Evolutionary conservation across 2,329 filamentous ascomycete genomes (phyloP), one percentile per base, ranked within the genome.

Genomic region (Zasmidium angulare): DNA sequence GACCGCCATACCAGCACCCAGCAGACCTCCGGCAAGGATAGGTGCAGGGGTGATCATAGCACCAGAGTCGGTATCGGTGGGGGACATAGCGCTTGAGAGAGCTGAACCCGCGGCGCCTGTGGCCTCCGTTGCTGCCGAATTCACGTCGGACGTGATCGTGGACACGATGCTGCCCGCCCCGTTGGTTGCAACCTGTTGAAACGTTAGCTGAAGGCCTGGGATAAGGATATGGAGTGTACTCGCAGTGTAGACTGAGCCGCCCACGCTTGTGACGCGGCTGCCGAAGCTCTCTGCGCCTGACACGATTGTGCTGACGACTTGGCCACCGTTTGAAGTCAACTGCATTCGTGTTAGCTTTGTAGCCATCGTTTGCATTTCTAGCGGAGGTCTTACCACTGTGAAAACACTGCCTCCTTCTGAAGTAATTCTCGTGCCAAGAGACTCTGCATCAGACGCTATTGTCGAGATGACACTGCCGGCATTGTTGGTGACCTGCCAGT

Each of bases 1-100:
- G 64, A 59, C 69, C 68, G 59, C 72, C 48, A 69, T 71, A 19
- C 64, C 74, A 10, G 66, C 69, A 22, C 61, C 72, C 2, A 72
- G 64, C 2, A 63, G 70, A 56, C 61, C 73, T 14, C 70, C 74
- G 19, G 72, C 74, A 36, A 59, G 51, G 26, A 63, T 46, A 22
- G 68, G 68, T 2, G 60, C 66, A 48, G 56, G 68, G 19, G 68
- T 70, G 26, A 52, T 53, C 36, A 59, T 55, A 6, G 67, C 67
- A n/a, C 61, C 63, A 49, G 55, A 29, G 12, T 54, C 56, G 1
- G 61, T 26, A n/a, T 36, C 22, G 14, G 46, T 26, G 10, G 47
- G 11, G 19, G 17, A 12, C 19, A 36, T 59, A 9, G 50, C 31
- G 17, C 36, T 57, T 26, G 54, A 54, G 29, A 24, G 36, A n/a